These are phyloP conservation scores for Lachnellula cervina DNA, from an alignment of 2,329 filamentous ascomycete species.

Conservation along the genomic window DNA sequence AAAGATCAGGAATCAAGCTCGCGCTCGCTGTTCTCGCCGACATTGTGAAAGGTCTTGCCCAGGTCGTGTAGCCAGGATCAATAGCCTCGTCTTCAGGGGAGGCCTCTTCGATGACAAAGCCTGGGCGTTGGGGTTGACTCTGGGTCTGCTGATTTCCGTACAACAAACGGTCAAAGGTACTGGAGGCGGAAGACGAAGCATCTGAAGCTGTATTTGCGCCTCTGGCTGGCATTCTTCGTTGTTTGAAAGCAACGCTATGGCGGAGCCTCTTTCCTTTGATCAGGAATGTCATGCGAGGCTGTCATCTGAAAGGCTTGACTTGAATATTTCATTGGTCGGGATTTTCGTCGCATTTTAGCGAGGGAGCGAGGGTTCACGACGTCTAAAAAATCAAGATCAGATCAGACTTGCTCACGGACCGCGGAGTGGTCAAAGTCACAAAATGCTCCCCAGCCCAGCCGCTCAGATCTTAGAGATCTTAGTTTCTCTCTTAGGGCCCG, in stretches of 20 bases:
- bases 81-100: constrained; percentile 10
- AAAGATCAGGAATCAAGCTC: constrained; percentile 48
- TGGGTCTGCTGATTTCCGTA: constrained; percentile 8
- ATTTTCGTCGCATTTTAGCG: background rate
- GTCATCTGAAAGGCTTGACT: constrained; percentile 3
- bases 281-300: constrained; percentile 28
- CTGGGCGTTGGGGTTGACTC: constrained; percentile 7
- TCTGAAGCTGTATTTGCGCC: background rate
- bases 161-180: constrained; percentile 8
- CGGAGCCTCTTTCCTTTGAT: constrained; percentile 29
- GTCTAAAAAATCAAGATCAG: background rate
- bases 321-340: background rate
- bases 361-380: no score
- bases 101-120: constrained; percentile 17
- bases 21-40: constrained; percentile 16
- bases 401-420: background rate
- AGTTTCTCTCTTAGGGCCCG: no score
- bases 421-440: no score
- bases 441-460: no score
- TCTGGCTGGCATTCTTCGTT: constrained; percentile 16
- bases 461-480: no score
- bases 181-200: constrained; percentile 11
- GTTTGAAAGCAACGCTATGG: constrained; percentile 28
- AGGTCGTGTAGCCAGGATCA: background rate
- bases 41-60: constrained; percentile 10